A percentile compares a stretch with the other conserved stretches of the same genome.
These are phyloP conservation scores for Suillus placidus DNA, from an alignment of 768 basidiomycete species.

Conservation along the genomic window DNA sequence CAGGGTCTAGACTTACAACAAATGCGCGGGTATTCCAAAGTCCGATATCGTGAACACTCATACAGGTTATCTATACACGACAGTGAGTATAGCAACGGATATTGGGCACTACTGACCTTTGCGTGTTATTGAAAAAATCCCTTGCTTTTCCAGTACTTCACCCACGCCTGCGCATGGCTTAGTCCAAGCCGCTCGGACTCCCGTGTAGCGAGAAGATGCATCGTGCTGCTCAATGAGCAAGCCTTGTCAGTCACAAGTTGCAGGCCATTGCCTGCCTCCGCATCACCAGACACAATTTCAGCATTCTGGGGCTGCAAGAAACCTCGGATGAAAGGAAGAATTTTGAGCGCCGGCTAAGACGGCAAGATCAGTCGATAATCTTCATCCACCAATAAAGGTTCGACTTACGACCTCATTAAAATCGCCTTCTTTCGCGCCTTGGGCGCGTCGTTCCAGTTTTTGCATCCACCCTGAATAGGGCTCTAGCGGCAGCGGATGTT, in stretches of 20 bases:
- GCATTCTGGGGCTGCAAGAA: not conserved
- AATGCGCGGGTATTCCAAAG: not conserved
- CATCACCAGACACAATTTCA: not conserved
- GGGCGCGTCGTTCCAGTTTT: slow-evolving; percentile 24
- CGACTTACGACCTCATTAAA: slow-evolving; percentile 10
- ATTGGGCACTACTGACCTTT: not conserved
- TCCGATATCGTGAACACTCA: not conserved
- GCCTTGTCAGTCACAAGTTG: not conserved
- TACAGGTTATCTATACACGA: not conserved
- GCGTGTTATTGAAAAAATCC: slow-evolving; percentile 1
- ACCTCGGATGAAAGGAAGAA: slow-evolving; percentile 30
- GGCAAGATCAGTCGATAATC: slow-evolving; percentile 19
- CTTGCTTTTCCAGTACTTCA: not conserved
- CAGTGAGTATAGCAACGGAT: not conserved
- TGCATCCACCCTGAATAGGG: slow-evolving; percentile 32
- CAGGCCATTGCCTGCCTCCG: not conserved
- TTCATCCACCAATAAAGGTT: slow-evolving; percentile 36
- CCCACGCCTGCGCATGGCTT: not conserved
- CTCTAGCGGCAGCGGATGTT: slow-evolving; percentile 23
- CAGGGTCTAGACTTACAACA: too few relatives aligned
- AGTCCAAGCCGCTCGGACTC: not conserved
- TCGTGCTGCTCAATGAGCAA: not conserved
- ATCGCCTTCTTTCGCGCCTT: slow-evolving; percentile 2
- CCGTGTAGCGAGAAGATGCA: not conserved
- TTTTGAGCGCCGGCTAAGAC: slow-evolving; percentile 31